Evolutionary conservation across 441 rosid species (phyloP).

Genomic region (Metrosideros polymorpha): DNA sequence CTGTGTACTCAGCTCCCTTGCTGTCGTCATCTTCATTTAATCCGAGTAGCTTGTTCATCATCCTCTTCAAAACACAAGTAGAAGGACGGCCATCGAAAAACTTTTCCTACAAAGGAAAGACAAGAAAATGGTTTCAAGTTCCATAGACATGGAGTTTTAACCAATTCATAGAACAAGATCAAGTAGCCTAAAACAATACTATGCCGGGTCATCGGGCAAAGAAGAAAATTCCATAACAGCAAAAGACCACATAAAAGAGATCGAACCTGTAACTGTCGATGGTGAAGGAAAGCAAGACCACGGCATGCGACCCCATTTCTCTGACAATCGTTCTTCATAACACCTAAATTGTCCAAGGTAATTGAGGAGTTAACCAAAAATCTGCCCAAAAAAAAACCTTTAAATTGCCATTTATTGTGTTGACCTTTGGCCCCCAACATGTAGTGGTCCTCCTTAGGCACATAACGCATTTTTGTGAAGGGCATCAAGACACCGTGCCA

Average conservation of each 20-base stretch:
- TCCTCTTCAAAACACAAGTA: conserved; percentile 24
- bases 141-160: not conserved
- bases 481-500: conserved; percentile 51
- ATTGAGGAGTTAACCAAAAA: not conserved
- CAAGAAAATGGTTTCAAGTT: not conserved
- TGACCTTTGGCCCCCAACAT: conserved; percentile 42
- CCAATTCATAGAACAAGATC: not conserved
- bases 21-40: conserved; percentile 15
- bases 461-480: conserved; percentile 33
- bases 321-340: conserved; percentile 36
- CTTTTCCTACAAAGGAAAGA: conserved; percentile 24
- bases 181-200: not conserved
- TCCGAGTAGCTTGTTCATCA: conserved; percentile 55
- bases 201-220: not conserved
- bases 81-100: conserved; percentile 41
- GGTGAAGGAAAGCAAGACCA: conserved; percentile 57
- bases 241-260: not conserved
- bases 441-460: conserved; percentile 26
- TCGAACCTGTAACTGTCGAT: conserved; percentile 58
- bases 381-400: not conserved
- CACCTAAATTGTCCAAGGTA: conserved; percentile 21
- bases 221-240: not conserved
- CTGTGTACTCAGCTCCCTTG: conserved; percentile 13
- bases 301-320: conserved; percentile 37
- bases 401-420: not conserved